phyloP scores from a whole-genome alignment of 2,329 filamentous ascomycete genomes.

The Annulohypoxylon truncatum region DNA sequence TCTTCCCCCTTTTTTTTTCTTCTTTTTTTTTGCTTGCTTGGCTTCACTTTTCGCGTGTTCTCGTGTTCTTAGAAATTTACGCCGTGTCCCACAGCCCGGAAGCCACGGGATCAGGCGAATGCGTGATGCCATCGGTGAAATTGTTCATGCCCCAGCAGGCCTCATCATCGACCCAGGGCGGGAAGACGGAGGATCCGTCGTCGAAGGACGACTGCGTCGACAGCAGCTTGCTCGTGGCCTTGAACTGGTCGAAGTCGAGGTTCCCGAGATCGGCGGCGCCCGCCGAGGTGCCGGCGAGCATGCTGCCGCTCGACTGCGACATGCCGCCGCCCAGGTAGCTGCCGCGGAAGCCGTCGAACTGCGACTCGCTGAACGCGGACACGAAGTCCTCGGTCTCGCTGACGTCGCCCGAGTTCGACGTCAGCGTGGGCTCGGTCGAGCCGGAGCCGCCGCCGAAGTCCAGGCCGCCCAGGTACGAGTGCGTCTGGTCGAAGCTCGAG shows the following conservation, averaged over 20 bases:
- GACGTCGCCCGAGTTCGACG: constrained; percentile 74
- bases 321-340: constrained; percentile 60
- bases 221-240: constrained; percentile 58
- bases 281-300: constrained; percentile 52
- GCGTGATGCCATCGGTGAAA: constrained; percentile 52
- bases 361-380: constrained; percentile 56
- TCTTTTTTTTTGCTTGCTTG: background rate
- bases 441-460: constrained; percentile 59
- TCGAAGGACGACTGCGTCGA: constrained; percentile 55
- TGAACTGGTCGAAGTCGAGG: constrained; percentile 67
- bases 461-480: constrained; percentile 60
- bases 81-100: constrained; percentile 48
- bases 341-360: constrained; percentile 61
- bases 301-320: constrained; percentile 56
- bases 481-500: constrained; percentile 50
- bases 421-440: constrained; percentile 63
- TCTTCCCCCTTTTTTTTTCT: background rate
- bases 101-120: constrained; percentile 51
- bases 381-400: constrained; percentile 73
- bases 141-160: constrained; percentile 56
- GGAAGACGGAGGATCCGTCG: constrained; percentile 56
- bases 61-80: background rate
- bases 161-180: constrained; percentile 62
- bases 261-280: constrained; percentile 59
- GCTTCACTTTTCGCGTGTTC: background rate